A percentile compares a stretch with the other conserved stretches of the same genome.
phyloP scores from a whole-genome alignment of 2,329 filamentous ascomycete genomes.

The Furcasterigmium sp. region DNA sequence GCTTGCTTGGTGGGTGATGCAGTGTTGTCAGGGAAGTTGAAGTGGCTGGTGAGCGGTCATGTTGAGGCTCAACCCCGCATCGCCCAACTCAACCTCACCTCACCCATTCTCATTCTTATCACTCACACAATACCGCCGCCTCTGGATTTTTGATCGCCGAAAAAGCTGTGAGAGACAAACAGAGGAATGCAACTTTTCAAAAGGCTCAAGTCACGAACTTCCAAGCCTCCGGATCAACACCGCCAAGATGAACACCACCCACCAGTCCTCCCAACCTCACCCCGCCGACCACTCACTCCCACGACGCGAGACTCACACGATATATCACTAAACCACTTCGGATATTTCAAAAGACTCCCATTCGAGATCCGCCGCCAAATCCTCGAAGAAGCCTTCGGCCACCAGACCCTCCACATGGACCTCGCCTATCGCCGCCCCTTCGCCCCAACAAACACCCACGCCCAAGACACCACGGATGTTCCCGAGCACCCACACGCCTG shows the following conservation, averaged over 20 bases:
- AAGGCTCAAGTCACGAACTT: neutral
- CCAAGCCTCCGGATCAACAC: neutral
- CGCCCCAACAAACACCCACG: neutral
- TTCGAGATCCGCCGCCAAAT: slow-evolving; percentile 19
- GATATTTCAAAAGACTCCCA: slow-evolving; percentile 12
- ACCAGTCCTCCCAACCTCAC: neutral
- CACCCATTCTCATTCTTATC: no score
- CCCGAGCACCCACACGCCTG: neutral
- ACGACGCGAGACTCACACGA: neutral
- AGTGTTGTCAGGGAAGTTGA: no score
- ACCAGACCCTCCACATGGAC: slow-evolving; percentile 16
- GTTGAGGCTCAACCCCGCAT: no score
- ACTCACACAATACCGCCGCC: no score
- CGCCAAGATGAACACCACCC: neutral
- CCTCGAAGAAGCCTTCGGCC: slow-evolving; percentile 14
- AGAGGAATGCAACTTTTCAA: neutral
- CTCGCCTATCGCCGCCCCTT: slow-evolving; percentile 14
- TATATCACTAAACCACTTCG: neutral
- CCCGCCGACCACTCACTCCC: neutral
- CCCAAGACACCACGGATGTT: neutral
- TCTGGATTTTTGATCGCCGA: no score
- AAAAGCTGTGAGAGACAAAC: no score
- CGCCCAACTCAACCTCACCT: no score
- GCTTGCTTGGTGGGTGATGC: no score
- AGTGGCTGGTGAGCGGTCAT: no score